These are phyloP conservation scores for Citrullus colocynthis DNA, from an alignment of 306 rosid genomes.

Conservation along the genomic window DNA sequence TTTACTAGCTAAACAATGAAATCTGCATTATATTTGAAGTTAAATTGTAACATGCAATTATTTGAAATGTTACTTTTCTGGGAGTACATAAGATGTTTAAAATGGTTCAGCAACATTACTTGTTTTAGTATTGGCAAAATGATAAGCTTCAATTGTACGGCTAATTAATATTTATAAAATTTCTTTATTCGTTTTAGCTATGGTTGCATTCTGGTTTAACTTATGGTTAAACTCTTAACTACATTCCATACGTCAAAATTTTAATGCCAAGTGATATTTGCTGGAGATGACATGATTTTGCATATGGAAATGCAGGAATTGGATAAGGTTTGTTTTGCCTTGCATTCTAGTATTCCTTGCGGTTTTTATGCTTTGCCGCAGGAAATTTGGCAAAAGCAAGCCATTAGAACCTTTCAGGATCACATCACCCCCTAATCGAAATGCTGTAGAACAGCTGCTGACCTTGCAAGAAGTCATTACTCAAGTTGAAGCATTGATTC, in stretches of 20 bases:
- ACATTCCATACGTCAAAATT: background rate
- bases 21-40: background rate
- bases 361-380: constrained; percentile 56
- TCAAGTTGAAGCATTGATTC: constrained; percentile 61
- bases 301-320: constrained; percentile 49
- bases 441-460: constrained; percentile 80
- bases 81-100: background rate
- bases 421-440: constrained; percentile 54
- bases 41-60: background rate
- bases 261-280: background rate
- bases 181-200: background rate
- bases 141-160: background rate
- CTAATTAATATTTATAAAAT: background rate
- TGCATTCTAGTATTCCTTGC: constrained; percentile 39
- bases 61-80: background rate
- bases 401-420: constrained; percentile 51
- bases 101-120: background rate
- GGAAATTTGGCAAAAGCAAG: constrained; percentile 44
- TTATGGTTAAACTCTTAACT: background rate
- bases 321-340: constrained; percentile 69
- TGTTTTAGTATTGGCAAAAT: background rate
- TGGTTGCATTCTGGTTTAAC: background rate
- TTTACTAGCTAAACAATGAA: background rate
- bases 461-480: constrained; percentile 74
- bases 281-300: background rate